Evolutionary conservation across 2,329 filamentous ascomycete genomes (phyloP).

Genomic region (Trichoderma lentiforme): DNA sequence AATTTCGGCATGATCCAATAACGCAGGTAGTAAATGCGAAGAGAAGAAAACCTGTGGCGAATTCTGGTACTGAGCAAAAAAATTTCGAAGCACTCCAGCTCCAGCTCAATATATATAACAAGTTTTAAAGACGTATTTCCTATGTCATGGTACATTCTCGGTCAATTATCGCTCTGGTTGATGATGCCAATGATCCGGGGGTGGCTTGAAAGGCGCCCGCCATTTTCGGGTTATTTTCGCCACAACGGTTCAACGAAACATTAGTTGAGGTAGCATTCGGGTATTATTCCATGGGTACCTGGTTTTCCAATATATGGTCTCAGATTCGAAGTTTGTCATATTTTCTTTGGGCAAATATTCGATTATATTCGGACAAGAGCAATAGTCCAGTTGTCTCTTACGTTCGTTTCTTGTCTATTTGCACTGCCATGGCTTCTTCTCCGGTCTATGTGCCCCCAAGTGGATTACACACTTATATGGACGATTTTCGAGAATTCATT

Average conservation of each 20-base stretch:
- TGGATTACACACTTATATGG: background rate
- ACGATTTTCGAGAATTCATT: background rate
- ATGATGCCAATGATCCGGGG: background rate
- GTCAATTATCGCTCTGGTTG: background rate
- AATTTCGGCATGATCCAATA: background rate
- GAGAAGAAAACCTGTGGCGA: background rate
- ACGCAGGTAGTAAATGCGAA: background rate
- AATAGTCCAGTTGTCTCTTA: background rate
- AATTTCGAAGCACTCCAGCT: too few species aligned
- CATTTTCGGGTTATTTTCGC: background rate
- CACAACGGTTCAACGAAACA: background rate
- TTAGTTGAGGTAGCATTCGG: too few species aligned
- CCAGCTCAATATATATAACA: background rate
- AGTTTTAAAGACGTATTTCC: background rate
- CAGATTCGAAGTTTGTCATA: background rate
- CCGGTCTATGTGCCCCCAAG: background rate
- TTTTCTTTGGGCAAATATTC: background rate
- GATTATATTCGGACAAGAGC: background rate
- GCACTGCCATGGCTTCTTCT: background rate
- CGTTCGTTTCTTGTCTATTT: background rate
- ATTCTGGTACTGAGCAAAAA: background rate
- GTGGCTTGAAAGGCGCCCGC: background rate
- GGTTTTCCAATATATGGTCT: background rate
- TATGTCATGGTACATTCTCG: background rate
- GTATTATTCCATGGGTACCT: background rate